Conservation (phyloP, 2,329 filamentous ascomycete species). For the Cryphonectria nitschkei region DNA sequence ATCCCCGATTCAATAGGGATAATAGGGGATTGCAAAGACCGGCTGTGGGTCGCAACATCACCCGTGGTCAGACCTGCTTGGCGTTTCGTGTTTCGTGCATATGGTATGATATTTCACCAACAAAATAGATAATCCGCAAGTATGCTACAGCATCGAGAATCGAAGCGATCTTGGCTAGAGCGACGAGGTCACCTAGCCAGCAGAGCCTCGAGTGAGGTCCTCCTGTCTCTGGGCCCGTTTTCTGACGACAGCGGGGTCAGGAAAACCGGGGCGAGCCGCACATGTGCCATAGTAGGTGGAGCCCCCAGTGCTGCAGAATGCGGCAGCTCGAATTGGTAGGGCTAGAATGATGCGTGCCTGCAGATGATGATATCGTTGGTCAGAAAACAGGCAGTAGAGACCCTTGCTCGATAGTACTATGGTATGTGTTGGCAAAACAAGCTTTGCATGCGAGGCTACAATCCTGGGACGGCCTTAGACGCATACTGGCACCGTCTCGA, state of each 20-base stretch:
- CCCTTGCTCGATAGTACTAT: background rate
- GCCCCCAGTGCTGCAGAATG: conserved; percentile 14
- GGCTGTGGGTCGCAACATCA: background rate
- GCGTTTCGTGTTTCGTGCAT: background rate
- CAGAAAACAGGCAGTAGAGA: background rate
- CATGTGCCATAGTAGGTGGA: conserved; percentile 11
- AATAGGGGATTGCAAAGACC: background rate
- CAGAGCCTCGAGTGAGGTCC: conserved; percentile 13
- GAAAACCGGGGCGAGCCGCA: conserved; percentile 16
- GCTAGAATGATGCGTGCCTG: conserved; percentile 9
- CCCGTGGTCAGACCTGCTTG: background rate
- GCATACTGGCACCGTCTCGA: background rate
- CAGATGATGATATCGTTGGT: conserved; percentile 9
- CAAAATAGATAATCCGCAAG: background rate
- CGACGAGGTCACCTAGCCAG: background rate
- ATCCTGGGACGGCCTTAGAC: background rate
- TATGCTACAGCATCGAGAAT: background rate
- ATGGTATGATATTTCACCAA: background rate
- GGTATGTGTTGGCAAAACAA: background rate
- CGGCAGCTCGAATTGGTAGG: conserved; percentile 11
- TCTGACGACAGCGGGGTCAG: conserved; percentile 27
- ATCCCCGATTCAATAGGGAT: background rate
- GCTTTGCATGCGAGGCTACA: background rate
- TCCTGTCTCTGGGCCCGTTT: conserved; percentile 16
- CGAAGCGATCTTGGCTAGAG: background rate